Conservation (phyloP, 176 grass and related monocot genomes). For the Metroxylon sagu region DNA sequence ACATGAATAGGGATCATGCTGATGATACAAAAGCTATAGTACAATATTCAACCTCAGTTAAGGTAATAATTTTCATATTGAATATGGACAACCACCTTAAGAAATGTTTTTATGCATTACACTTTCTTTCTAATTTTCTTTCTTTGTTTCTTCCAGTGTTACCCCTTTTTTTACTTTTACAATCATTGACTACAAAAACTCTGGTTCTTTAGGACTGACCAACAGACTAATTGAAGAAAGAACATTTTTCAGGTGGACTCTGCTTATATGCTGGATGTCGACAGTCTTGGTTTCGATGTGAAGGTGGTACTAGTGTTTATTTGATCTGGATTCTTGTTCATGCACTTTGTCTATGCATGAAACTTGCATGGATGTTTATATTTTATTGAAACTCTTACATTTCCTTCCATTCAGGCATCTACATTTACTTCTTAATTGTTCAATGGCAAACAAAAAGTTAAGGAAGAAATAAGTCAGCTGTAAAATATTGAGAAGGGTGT, state of each 20-base stretch:
- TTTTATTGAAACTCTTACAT: too few relatives aligned
- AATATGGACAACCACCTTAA: conserved; percentile 6
- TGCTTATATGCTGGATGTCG: conserved; percentile 79
- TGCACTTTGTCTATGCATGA: too few relatives aligned
- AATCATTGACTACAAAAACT: too few relatives aligned
- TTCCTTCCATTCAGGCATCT: too few relatives aligned
- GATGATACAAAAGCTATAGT: conserved; percentile 91
- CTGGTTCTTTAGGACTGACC: too few relatives aligned
- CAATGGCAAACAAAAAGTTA: too few relatives aligned
- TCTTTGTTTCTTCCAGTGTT: neutral
- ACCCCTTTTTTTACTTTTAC: too few relatives aligned
- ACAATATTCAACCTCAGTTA: conserved; percentile 68
- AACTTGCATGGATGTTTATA: too few relatives aligned
- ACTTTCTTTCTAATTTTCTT: neutral
- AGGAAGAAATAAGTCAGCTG: too few relatives aligned
- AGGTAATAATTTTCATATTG: conserved; percentile 36
- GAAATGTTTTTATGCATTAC: neutral
- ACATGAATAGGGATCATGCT: conserved; percentile 97
- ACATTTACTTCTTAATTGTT: too few relatives aligned
- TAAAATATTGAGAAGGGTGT: too few relatives aligned
- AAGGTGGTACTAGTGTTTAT: conserved; percentile 42
- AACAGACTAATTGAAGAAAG: conserved; percentile 12
- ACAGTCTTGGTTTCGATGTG: conserved; percentile 89
- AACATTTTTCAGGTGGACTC: conserved; percentile 66
- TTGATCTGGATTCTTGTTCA: conserved; percentile 2